Evolutionary conservation across 805 yeast species (phyloP).

Genomic region (Metschnikowia continentalis): DNA sequence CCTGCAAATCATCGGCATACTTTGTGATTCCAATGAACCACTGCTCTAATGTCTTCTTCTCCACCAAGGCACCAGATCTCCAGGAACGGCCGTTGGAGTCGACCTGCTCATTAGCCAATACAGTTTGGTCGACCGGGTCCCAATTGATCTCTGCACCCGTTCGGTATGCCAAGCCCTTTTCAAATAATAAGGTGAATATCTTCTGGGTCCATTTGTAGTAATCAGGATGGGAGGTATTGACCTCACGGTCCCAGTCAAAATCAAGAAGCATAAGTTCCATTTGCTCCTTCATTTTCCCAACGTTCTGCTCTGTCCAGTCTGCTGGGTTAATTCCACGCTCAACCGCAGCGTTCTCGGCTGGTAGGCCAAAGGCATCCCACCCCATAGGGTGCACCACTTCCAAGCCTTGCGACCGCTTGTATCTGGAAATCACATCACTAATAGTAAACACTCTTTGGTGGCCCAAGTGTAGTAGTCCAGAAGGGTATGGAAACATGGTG

Average conservation of each 20-base stretch:
- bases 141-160: constrained; percentile 89
- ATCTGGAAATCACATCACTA: constrained; percentile 78
- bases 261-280: constrained; percentile 73
- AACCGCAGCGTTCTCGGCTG: constrained; percentile 97
- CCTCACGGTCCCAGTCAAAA: constrained; percentile 91
- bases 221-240: constrained; percentile 79
- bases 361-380: constrained; percentile 98
- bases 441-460: constrained; percentile 91
- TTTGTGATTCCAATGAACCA: constrained; percentile 93
- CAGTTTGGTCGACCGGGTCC: constrained; percentile 97
- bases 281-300: constrained; percentile 82
- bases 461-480: constrained; percentile 90
- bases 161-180: constrained; percentile 80
- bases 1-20: constrained; percentile 62
- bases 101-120: constrained; percentile 92
- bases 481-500: constrained; percentile 95
- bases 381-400: constrained; percentile 95
- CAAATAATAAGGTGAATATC: constrained; percentile 67
- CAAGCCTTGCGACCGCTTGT: constrained; percentile 68
- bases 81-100: constrained; percentile 88
- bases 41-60: constrained; percentile 73
- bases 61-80: constrained; percentile 96
- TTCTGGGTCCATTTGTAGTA: constrained; percentile 93
- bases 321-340: constrained; percentile 77
- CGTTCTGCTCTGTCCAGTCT: constrained; percentile 78